These are phyloP conservation scores for Backusella tuberculispora DNA, from an alignment of 192 early-diverging fungal species.

Conservation along the genomic window DNA sequence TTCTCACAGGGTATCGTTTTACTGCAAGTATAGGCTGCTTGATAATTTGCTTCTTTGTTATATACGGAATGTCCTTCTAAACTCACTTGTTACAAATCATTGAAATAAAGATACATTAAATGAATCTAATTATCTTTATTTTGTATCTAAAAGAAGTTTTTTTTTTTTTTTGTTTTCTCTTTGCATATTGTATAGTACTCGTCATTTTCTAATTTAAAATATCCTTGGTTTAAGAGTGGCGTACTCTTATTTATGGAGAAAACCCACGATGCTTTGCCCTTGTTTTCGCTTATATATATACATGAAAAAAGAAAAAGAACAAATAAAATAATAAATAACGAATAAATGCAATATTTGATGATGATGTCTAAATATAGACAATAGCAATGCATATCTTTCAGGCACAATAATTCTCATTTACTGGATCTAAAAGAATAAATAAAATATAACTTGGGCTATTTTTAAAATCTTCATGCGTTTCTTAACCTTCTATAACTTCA, in stretches of 20 bases:
- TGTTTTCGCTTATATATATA: neutral
- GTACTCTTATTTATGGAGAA: neutral
- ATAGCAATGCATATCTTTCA: neutral
- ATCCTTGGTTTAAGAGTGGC: neutral
- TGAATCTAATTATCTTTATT: neutral
- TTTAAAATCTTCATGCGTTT: slow-evolving; percentile 9
- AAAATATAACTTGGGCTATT: neutral
- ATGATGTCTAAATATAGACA: neutral
- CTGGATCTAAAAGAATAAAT: neutral
- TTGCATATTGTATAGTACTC: neutral
- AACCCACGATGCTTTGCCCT: neutral
- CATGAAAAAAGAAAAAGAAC: neutral
- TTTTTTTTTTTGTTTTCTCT: neutral
- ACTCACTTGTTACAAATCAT: neutral
- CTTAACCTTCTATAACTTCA: neutral
- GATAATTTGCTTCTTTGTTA: slow-evolving; percentile 11
- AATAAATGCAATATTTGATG: neutral
- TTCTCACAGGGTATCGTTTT: neutral
- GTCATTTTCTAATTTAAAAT: neutral
- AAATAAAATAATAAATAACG: neutral
- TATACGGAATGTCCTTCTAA: neutral
- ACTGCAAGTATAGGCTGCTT: slow-evolving; percentile 13
- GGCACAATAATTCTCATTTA: too few relatives aligned
- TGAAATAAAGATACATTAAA: too few relatives aligned
- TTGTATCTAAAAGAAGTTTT: neutral